Percentiles rank a stretch among this genome's conserved stretches.
Conservation (phyloP, 1,139 yeast genomes). For the Taphrina wiesneri region DNA sequence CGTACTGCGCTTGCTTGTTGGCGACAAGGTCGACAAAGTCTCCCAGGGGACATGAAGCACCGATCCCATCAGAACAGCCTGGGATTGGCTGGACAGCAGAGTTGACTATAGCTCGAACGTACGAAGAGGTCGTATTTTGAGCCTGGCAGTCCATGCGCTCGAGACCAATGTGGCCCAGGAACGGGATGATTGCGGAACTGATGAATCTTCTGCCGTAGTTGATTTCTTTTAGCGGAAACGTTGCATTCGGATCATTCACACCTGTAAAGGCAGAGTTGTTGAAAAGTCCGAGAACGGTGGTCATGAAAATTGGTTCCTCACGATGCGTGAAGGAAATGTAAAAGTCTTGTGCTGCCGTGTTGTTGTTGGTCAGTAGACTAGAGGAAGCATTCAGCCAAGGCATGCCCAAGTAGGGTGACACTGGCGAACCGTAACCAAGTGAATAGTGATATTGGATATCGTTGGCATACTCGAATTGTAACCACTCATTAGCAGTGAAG, state of each 20-base stretch:
- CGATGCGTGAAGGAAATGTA: constrained; percentile 22
- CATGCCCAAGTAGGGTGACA: constrained; percentile 16
- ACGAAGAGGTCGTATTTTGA: background rate
- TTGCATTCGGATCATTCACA: background rate
- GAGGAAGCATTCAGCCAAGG: constrained; percentile 18
- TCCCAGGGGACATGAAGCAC: constrained; percentile 5
- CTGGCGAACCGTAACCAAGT: constrained; percentile 6
- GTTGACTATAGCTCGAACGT: constrained; percentile 14
- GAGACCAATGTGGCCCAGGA: constrained; percentile 14
- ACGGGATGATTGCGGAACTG: constrained; percentile 12
- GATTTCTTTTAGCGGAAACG: constrained; percentile 8
- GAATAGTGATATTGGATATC: constrained; percentile 14
- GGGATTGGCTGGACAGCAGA: constrained; percentile 14
- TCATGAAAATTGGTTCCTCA: constrained; percentile 12
- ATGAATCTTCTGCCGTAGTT: constrained; percentile 6
- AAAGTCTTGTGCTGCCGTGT: constrained; percentile 8
- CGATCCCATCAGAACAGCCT: constrained; percentile 10
- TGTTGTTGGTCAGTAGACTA: constrained; percentile 2
- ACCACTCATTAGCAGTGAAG: constrained; percentile 7
- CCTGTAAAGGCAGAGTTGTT: constrained; percentile 12
- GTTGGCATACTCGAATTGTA: constrained; percentile 17
- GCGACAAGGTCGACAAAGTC: background rate
- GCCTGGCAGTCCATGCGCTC: background rate
- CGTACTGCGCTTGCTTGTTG: background rate
- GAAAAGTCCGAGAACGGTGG: constrained; percentile 10